Conservation (phyloP, 192 early-diverging fungal genomes). For the Backusella macrospora region DNA sequence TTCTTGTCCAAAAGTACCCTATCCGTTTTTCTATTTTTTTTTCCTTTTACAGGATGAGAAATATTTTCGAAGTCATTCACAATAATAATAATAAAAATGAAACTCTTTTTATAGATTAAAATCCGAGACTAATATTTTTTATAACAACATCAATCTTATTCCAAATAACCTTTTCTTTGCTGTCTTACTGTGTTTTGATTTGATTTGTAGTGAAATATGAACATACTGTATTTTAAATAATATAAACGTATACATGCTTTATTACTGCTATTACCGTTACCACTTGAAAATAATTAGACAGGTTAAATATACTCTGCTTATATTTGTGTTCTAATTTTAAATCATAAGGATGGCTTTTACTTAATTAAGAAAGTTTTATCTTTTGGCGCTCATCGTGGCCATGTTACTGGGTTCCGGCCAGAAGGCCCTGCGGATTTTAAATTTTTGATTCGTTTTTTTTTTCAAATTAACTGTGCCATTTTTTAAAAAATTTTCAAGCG, state of each 20-base stretch:
- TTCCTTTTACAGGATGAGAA: slow-evolving; percentile 8
- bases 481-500: too few relatives aligned
- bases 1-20: slow-evolving; percentile 7
- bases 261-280: not conserved
- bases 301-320: too few relatives aligned
- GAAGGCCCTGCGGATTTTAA: too few relatives aligned
- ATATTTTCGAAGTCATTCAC: not conserved
- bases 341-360: too few relatives aligned
- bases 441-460: too few relatives aligned
- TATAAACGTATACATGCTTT: not conserved
- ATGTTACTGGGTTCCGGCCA: too few relatives aligned
- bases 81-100: not conserved
- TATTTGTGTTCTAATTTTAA: too few relatives aligned
- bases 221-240: not conserved
- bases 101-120: not conserved
- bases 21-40: not conserved
- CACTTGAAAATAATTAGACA: too few relatives aligned
- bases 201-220: too few relatives aligned
- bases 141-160: not conserved
- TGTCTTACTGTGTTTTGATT: not conserved
- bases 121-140: not conserved
- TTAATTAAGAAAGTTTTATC: too few relatives aligned
- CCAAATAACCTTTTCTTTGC: not conserved
- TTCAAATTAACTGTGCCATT: too few relatives aligned
- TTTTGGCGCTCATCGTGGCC: too few relatives aligned